Conservation (phyloP, 306 rosid species). For the Vicia faba region DNA sequence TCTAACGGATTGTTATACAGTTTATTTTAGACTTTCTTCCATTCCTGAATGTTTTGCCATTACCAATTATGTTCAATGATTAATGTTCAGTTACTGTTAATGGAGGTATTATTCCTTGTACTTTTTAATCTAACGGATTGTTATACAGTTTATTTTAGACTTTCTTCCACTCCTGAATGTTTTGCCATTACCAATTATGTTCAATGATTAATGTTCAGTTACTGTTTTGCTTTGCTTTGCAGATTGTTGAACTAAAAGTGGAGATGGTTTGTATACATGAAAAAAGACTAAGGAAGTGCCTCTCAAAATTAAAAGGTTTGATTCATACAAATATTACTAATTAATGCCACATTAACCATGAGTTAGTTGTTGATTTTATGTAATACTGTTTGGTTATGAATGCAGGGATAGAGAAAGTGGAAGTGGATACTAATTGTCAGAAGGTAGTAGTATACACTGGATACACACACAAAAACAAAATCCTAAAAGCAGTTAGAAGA, state of each 20-base stretch:
- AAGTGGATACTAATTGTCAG: constrained; percentile 72
- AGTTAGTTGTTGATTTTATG: constrained; percentile 6
- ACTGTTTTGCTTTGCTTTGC: constrained; percentile 33
- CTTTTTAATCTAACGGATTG: not conserved
- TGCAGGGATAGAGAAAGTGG: constrained; percentile 88
- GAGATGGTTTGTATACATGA: constrained; percentile 93
- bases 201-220: constrained; percentile 10
- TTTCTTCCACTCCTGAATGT: constrained; percentile 17
- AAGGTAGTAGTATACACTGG: constrained; percentile 71
- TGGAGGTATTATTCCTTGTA: constrained; percentile 43
- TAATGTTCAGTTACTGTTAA: no score
- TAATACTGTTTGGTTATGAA: not conserved
- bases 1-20: not conserved
- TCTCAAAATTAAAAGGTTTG: constrained; percentile 74
- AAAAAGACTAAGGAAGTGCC: constrained; percentile 79
- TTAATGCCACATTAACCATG: constrained; percentile 10
- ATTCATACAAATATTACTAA: constrained; percentile 11
- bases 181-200: not conserved
- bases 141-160: constrained; percentile 18
- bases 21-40: constrained; percentile 20
- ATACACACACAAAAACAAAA: constrained; percentile 74
- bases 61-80: no score
- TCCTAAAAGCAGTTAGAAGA: constrained; percentile 83
- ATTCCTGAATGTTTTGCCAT: constrained; percentile 16
- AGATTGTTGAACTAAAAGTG: constrained; percentile 87